Conservation (phyloP, 2,329 filamentous ascomycete species). For the Trichophyton benhamiae region DNA sequence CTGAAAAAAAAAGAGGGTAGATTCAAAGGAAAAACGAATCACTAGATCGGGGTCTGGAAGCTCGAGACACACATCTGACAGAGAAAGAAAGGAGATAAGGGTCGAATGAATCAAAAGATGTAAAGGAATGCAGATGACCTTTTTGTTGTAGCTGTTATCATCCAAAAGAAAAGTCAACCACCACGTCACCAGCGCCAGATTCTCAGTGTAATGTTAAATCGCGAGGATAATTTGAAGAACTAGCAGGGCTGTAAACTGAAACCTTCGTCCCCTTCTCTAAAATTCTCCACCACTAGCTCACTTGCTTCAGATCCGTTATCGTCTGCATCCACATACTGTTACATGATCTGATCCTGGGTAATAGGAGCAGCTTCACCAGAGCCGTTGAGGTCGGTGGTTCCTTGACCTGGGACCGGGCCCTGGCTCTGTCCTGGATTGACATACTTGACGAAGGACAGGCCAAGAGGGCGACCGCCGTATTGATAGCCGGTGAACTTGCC, state of each 20-base stretch:
- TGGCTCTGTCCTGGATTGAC: slow-evolving; percentile 53
- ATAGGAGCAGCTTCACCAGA: slow-evolving; percentile 45
- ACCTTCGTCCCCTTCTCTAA: not conserved
- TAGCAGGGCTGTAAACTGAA: not conserved
- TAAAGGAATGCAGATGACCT: not conserved
- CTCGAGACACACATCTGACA: not conserved
- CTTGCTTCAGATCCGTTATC: not conserved
- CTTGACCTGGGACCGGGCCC: slow-evolving; percentile 23
- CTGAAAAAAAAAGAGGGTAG: not conserved
- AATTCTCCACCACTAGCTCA: not conserved
- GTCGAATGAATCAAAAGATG: not conserved
- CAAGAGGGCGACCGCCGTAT: slow-evolving; percentile 88
- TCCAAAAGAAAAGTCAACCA: slow-evolving; percentile 1
- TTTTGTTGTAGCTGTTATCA: not conserved
- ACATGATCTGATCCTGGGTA: slow-evolving; percentile 99
- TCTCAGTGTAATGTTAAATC: not conserved
- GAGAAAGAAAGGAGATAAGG: not conserved
- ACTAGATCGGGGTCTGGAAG: not conserved
- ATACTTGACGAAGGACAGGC: slow-evolving; percentile 90
- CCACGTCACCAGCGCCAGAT: slow-evolving; percentile 1
- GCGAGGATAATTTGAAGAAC: not conserved
- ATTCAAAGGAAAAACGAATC: not conserved
- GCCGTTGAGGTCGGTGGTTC: slow-evolving; percentile 68
- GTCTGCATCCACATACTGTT: slow-evolving; percentile 17
- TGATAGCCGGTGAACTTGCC: slow-evolving; percentile 96